Evolutionary conservation across 2,329 filamentous ascomycete species (phyloP).

Genomic region (Elsinoe australis): DNA sequence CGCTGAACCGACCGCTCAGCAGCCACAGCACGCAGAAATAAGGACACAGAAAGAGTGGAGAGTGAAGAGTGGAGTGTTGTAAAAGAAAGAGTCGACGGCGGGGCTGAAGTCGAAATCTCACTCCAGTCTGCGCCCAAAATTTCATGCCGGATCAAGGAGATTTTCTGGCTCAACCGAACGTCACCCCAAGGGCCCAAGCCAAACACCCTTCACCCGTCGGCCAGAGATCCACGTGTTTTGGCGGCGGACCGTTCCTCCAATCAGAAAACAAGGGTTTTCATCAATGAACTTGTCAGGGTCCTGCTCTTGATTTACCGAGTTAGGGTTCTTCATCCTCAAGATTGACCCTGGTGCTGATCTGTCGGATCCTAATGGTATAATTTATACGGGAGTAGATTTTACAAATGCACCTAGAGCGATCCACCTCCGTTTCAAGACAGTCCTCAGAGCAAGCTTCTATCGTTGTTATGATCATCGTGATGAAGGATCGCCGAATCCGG

Average conservation of each 20-base stretch:
- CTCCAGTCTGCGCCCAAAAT: neutral
- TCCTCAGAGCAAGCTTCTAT: too few relatives aligned
- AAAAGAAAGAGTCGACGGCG: neutral
- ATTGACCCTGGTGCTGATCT: too few relatives aligned
- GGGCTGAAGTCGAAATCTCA: conserved; percentile 13
- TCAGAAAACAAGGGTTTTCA: neutral
- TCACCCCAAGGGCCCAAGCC: too few relatives aligned
- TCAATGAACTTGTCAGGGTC: neutral
- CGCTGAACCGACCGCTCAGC: neutral
- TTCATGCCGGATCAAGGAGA: conserved; percentile 15
- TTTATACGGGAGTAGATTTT: too few relatives aligned
- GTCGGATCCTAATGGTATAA: too few relatives aligned
- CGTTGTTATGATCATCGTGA: too few relatives aligned
- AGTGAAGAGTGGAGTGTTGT: conserved; percentile 13
- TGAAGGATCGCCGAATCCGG: conserved; percentile 7
- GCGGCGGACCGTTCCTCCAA: conserved; percentile 12
- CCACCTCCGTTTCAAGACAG: too few relatives aligned
- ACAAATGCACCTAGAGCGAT: too few relatives aligned
- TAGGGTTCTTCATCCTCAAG: neutral
- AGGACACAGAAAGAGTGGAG: neutral
- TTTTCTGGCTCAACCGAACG: conserved; percentile 5
- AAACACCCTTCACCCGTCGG: neutral
- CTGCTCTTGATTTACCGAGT: neutral
- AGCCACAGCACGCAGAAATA: too few relatives aligned
- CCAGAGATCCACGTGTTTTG: conserved; percentile 1